These are phyloP conservation scores for Ogataea corticis DNA, from an alignment of 805 yeast genomes.

Conservation along the genomic window DNA sequence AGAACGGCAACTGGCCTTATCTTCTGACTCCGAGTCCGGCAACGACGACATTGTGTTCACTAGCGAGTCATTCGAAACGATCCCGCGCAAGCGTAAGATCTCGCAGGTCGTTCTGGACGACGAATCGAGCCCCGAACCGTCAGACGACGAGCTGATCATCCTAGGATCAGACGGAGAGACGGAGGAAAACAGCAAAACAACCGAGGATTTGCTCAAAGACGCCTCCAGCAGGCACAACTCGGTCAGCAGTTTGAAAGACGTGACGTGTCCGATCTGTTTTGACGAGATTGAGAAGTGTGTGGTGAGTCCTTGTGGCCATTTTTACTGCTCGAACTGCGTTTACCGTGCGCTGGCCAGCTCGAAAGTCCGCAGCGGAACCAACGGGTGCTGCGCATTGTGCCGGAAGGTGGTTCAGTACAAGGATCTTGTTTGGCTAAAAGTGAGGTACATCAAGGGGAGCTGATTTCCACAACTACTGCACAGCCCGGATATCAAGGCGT, in stretches of 20 bases:
- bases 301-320: constrained; percentile 58
- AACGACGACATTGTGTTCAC: constrained; percentile 4
- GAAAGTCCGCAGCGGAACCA: constrained; percentile 26
- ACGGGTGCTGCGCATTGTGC: constrained; percentile 37
- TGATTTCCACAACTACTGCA: constrained; percentile 2
- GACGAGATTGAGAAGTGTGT: constrained; percentile 51
- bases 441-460: constrained; percentile 18
- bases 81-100: background rate
- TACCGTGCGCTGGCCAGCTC: constrained; percentile 51
- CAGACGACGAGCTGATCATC: constrained; percentile 32
- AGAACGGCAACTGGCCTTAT: background rate
- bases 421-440: constrained; percentile 34
- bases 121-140: background rate
- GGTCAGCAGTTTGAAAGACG: constrained; percentile 35
- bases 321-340: constrained; percentile 54
- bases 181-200: constrained; percentile 33
- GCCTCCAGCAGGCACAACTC: constrained; percentile 20
- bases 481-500: background rate
- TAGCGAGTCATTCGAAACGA: background rate
- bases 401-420: constrained; percentile 32
- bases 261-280: constrained; percentile 56
- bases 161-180: constrained; percentile 39
- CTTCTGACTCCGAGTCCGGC: background rate
- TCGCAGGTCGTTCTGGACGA: constrained; percentile 1
- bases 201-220: constrained; percentile 33